A percentile compares a stretch with the other conserved stretches of the same genome.
These are phyloP conservation scores for Fusarium sp. DNA, from an alignment of 2,329 filamentous ascomycete genomes.

Conservation along the genomic window DNA sequence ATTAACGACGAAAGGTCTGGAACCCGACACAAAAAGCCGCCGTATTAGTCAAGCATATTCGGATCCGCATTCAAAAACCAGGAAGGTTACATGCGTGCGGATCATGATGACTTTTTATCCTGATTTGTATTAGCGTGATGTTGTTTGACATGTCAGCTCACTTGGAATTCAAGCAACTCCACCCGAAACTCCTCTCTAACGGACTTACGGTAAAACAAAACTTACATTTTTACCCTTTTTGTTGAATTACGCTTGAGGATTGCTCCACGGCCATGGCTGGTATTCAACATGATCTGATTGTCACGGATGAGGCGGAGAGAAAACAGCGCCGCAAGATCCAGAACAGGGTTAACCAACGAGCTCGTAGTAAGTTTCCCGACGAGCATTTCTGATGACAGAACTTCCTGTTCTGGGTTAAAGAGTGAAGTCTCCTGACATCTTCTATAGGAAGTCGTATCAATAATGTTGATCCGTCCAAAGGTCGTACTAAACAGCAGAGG, in stretches of 20 bases:
- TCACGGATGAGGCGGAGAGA: background rate
- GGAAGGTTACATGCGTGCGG: background rate
- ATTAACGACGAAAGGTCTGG: background rate
- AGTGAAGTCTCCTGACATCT: background rate
- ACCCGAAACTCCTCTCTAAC: background rate
- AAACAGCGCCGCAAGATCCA: conserved; percentile 13
- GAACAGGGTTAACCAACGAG: conserved; percentile 14
- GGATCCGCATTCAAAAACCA: background rate
- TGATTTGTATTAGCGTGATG: conserved; percentile 2
- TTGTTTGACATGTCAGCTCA: background rate
- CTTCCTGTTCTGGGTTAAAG: background rate
- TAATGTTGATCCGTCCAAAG: background rate
- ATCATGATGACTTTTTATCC: conserved; percentile 8
- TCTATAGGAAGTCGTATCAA: background rate
- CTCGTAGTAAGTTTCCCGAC: background rate
- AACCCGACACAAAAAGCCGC: background rate
- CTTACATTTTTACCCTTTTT: conserved; percentile 8
- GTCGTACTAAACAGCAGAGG: background rate
- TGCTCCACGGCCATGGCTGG: fast-evolving
- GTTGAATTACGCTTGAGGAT: background rate
- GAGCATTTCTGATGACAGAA: background rate
- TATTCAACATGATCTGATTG: too few species aligned
- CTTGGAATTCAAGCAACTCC: background rate
- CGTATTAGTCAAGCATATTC: background rate
- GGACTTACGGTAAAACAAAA: background rate